These are phyloP conservation scores for Amaranthus palmeri DNA, from an alignment of 148 eudicot genomes.

Conservation along the genomic window DNA sequence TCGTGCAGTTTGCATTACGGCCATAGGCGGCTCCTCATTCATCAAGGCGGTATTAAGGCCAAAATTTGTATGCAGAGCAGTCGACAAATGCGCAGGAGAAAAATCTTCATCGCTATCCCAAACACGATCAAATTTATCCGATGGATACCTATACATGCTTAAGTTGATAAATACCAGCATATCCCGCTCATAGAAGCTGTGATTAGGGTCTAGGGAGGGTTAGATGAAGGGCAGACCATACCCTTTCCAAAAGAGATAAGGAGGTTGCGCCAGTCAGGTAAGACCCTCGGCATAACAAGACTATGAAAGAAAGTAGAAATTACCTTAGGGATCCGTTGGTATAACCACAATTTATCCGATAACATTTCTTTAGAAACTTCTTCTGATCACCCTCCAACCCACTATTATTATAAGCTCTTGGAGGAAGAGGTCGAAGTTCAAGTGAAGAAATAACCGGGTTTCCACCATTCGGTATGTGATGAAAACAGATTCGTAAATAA, in stretches of 20 bases:
- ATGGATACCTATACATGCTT: constrained; percentile 48
- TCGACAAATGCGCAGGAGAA: constrained; percentile 48
- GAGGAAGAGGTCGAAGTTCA: constrained; percentile 72
- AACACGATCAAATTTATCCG: constrained; percentile 64
- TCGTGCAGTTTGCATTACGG: constrained; percentile 67
- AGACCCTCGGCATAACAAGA: not conserved
- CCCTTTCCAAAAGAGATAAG: no score
- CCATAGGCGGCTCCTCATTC: constrained; percentile 46
- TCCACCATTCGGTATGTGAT: constrained; percentile 52
- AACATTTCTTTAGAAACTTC: constrained; percentile 49
- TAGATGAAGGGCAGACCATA: no score
- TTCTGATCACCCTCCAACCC: constrained; percentile 35
- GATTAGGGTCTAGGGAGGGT: no score
- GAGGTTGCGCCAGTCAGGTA: no score
- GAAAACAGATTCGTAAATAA: constrained; percentile 47
- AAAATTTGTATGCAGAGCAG: constrained; percentile 31
- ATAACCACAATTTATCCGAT: constrained; percentile 65
- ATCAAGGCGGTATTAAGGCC: constrained; percentile 31
- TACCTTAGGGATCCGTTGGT: constrained; percentile 52
- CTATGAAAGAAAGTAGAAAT: not conserved
- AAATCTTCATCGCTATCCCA: constrained; percentile 71
- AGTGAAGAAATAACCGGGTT: constrained; percentile 65
- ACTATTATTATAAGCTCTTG: constrained; percentile 46
- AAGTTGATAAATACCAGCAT: not conserved
- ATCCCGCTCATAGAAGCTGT: no score